A percentile compares a stretch with the other conserved stretches of the same genome.
phyloP scores from a whole-genome alignment of 2,329 filamentous ascomycete genomes.

The Fusarium dimerum region DNA sequence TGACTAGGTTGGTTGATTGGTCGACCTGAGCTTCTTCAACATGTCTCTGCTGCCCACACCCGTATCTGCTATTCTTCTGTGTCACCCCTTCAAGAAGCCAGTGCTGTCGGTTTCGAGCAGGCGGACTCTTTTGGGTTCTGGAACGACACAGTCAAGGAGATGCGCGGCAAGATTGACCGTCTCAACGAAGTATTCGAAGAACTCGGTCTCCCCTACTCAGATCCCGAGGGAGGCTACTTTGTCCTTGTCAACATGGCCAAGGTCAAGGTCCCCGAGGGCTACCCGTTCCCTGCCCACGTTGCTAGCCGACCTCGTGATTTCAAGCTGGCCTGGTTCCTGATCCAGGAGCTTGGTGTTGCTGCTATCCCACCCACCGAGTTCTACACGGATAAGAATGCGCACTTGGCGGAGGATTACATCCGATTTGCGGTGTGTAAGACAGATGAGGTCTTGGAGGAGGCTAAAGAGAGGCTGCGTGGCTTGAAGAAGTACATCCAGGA shows the following conservation, averaged over 20 bases:
- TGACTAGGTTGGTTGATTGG: slow-evolving; percentile 81
- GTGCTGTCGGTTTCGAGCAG: slow-evolving; percentile 90
- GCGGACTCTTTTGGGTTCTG: slow-evolving; percentile 86
- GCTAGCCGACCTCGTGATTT: slow-evolving; percentile 87
- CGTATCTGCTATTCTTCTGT: slow-evolving; percentile 95
- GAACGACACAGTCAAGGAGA: slow-evolving; percentile 78
- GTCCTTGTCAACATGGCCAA: slow-evolving; percentile 92
- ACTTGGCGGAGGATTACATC: slow-evolving; percentile 89
- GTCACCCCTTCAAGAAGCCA: slow-evolving; percentile 90
- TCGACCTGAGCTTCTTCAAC: slow-evolving; percentile 82
- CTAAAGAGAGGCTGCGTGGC: slow-evolving; percentile 73
- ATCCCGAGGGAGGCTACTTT: slow-evolving; percentile 97
- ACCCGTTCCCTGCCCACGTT: slow-evolving; percentile 88
- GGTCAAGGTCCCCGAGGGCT: slow-evolving; percentile 79
- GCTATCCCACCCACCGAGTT: slow-evolving; percentile 97
- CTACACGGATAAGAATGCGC: slow-evolving; percentile 81
- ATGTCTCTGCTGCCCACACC: slow-evolving; percentile 90
- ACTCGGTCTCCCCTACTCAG: slow-evolving; percentile 77
- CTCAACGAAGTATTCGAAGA: slow-evolving; percentile 85
- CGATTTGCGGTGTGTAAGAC: slow-evolving; percentile 97
- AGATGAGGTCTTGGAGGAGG: slow-evolving; percentile 77
- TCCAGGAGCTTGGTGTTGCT: slow-evolving; percentile 93
- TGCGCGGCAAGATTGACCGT: slow-evolving; percentile 83
- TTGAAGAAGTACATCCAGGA: slow-evolving; percentile 68
- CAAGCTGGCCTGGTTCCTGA: slow-evolving; percentile 93